Base-by-base conservation (phyloP, 768 basidiomycete genomes). In the Leccinum truebloodii region DNA sequence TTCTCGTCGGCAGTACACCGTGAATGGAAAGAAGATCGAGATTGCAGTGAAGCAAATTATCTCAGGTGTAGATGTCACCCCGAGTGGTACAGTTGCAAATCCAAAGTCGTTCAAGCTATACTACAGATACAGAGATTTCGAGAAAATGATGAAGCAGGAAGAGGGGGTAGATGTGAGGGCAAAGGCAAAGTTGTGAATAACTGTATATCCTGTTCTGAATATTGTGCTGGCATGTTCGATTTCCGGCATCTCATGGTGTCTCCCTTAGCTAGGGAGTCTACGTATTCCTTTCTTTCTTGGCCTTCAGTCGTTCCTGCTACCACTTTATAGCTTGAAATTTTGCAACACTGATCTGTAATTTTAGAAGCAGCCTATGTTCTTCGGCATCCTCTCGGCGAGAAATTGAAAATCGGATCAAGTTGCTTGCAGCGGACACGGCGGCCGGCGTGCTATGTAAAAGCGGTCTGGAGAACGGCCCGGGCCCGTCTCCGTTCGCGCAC, bases 11-110 rank as follows among this genome's bases (percentile, higher is more conserved):
- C 58, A 90, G 89, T 89, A 89, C 63, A 90, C 88, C 0, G 84
- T 89, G 9, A 90, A 89, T 53, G 84, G 84, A 10, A 91, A 90
- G 78, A 90, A 89, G 69, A 88, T 90, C 48, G 89, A 90, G 73
- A 89, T 90, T 30, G 88, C 86, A 3, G 86, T 90, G 54, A 90
- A 90, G 71, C 87, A 89, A 66, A 87, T 90, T 58, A 79, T 90
- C 46, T 89, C 87, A n/a, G 88, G 88, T 1, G 76, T 78, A 12
- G 78, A 82, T 59, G 63, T 89, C 48, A 79, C 83, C 64, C 87
- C 88, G 4, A 90, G 88, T 62, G 88, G 88, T 20, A 90, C 88
- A 2, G 87, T 90, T 20, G 86, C 87, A 7, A 90, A 90, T 67
- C 88, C 88, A 0, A 86, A 87, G 55, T 82, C 84, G 0, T 77